phyloP scores from a whole-genome alignment of 495 filamentous ascomycete species.

The Penicillium arizonense region DNA sequence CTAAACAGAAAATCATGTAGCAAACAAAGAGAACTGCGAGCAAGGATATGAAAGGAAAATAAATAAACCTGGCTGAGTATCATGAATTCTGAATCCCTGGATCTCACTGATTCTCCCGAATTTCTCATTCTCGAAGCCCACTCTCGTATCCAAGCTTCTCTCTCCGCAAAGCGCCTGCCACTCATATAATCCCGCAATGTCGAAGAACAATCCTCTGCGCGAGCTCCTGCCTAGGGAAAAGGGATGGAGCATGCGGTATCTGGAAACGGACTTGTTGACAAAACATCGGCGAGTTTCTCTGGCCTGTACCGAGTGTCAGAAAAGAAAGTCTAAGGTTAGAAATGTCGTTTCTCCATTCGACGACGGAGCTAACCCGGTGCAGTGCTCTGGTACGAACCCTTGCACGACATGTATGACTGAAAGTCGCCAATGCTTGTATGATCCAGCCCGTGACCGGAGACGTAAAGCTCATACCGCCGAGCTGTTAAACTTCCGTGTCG shows the following conservation, averaged over 20 bases:
- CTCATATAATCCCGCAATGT: neutral
- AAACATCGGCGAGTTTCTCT: neutral
- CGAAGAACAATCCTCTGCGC: neutral
- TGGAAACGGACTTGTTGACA: neutral
- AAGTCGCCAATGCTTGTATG: slow-evolving; percentile 1
- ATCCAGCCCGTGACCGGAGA: slow-evolving; percentile 5
- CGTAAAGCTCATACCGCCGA: slow-evolving; percentile 12
- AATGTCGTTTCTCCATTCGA: too few relatives aligned
- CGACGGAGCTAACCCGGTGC: too few relatives aligned
- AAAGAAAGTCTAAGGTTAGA: too few relatives aligned
- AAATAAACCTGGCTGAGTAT: too few relatives aligned
- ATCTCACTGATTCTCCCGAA: neutral
- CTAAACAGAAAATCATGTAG: too few relatives aligned
- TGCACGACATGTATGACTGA: slow-evolving; percentile 6
- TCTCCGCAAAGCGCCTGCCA: too few relatives aligned
- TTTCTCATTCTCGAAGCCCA: neutral
- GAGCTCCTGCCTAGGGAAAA: neutral
- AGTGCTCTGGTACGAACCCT: slow-evolving; percentile 10
- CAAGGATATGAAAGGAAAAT: neutral
- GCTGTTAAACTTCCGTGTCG: slow-evolving; percentile 9
- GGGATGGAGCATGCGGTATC: neutral
- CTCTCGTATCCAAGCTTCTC: neutral
- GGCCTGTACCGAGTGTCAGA: too few relatives aligned
- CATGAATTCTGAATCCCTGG: too few relatives aligned
- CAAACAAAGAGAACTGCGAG: too few relatives aligned